Evolutionary conservation across 1,284 basidiomycete species (phyloP).

Genomic region (Fomes fomentarius): DNA sequence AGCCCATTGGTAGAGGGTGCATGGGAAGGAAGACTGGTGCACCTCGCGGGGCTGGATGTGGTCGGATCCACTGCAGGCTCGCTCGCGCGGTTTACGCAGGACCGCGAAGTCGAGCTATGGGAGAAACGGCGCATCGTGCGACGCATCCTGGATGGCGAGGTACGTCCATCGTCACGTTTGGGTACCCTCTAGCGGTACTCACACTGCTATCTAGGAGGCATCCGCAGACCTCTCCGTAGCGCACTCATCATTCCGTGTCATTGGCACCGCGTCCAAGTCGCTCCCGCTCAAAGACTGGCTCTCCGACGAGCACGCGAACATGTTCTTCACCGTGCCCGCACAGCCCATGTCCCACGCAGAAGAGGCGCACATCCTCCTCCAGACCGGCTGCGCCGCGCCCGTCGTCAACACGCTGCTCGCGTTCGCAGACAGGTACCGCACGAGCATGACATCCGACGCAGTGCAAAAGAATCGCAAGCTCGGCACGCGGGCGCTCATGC

Average conservation of each 20-base stretch:
- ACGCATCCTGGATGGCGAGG: constrained; percentile 49
- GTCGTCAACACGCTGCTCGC: constrained; percentile 23
- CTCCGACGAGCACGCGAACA: constrained; percentile 64
- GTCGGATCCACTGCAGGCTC: constrained; percentile 66
- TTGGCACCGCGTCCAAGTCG: constrained; percentile 65
- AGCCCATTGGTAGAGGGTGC: constrained; percentile 62
- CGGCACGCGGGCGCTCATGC: constrained; percentile 60
- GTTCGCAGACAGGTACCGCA: constrained; percentile 61
- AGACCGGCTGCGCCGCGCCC: constrained; percentile 26
- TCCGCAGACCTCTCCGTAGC: constrained; percentile 49
- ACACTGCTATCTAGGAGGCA: constrained; percentile 37
- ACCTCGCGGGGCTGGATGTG: constrained; percentile 62
- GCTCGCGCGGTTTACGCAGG: constrained; percentile 58
- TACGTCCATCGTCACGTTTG: constrained; percentile 22
- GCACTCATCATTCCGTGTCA: constrained; percentile 62
- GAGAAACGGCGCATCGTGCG: constrained; percentile 59
- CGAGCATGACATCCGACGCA: constrained; percentile 54
- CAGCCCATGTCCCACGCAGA: constrained; percentile 60
- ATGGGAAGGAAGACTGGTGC: constrained; percentile 58
- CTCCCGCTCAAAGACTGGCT: constrained; percentile 67
- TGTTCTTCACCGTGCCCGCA: constrained; percentile 65
- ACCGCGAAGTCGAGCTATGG: constrained; percentile 66
- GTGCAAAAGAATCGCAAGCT: constrained; percentile 63
- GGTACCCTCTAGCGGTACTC: neutral
- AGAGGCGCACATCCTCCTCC: constrained; percentile 33